Percentiles rank a stretch among this genome's conserved stretches.
Conservation (phyloP, 225 moss, liverwort and hornwort species). For the Sphagnum tenellum region DNA sequence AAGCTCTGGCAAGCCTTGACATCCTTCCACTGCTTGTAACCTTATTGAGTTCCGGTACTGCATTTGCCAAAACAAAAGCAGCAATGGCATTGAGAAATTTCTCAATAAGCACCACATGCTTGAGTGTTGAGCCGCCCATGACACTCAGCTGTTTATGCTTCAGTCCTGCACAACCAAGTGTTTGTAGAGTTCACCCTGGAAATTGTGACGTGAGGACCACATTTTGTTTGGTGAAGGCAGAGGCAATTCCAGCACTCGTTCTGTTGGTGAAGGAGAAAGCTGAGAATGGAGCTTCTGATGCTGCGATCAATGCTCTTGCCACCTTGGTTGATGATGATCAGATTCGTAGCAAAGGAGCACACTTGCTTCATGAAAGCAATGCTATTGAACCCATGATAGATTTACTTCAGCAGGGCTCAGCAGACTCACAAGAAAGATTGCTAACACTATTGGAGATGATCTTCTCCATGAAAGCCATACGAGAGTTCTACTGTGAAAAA, state of each 20-base stretch:
- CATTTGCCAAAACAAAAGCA: constrained; percentile 17
- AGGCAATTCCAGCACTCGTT: constrained; percentile 23
- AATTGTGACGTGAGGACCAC: constrained; percentile 26
- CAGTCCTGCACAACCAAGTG: neutral
- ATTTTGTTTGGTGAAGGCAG: constrained; percentile 39
- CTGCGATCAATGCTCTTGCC: constrained; percentile 25
- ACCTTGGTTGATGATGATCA: constrained; percentile 21
- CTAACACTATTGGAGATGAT: constrained; percentile 18
- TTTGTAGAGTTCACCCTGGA: constrained; percentile 31
- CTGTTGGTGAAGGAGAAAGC: constrained; percentile 14
- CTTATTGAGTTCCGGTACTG: constrained; percentile 12
- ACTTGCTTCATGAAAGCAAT: constrained; percentile 15
- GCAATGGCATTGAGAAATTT: constrained; percentile 28
- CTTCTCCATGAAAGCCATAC: constrained; percentile 16
- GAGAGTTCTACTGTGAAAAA: constrained; percentile 17
- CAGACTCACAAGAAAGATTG: constrained; percentile 15
- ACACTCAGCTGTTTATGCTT: constrained; percentile 15
- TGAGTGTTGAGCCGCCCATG: constrained; percentile 7
- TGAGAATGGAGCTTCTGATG: constrained; percentile 17
- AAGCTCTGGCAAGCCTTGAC: constrained; percentile 22
- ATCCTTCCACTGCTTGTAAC: constrained; percentile 20
- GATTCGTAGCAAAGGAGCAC: constrained; percentile 11
- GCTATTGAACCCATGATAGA: constrained; percentile 19
- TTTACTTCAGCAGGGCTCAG: constrained; percentile 22
- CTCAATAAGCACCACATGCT: constrained; percentile 17